A percentile compares a stretch with the other conserved stretches of the same genome.
Evolutionary conservation across 768 basidiomycete species (phyloP).

Genomic region (Boletus rex-veris): DNA sequence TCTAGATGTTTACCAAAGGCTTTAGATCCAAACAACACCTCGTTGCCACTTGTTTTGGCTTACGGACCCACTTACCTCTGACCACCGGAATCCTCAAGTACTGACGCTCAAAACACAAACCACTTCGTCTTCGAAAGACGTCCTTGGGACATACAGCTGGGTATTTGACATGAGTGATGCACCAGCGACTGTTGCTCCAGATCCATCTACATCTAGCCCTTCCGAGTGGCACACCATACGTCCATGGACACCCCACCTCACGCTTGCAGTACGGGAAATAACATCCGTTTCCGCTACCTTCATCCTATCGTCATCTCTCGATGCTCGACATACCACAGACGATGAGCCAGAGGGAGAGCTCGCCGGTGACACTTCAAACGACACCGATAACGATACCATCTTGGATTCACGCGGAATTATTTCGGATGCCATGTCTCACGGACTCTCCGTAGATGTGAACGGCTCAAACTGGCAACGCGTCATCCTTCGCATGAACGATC

Average conservation of each 20-base stretch:
- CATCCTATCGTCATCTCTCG: conserved; percentile 56
- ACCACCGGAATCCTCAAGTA: background rate
- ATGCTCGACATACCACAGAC: conserved; percentile 20
- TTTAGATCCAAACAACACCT: conserved; percentile 28
- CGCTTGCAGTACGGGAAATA: conserved; percentile 71
- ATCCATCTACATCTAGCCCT: conserved; percentile 18
- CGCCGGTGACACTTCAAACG: conserved; percentile 34
- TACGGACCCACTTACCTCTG: background rate
- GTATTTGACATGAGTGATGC: conserved; percentile 18
- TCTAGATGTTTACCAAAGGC: conserved; percentile 23
- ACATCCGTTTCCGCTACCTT: conserved; percentile 82
- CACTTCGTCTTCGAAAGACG: background rate
- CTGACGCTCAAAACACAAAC: background rate
- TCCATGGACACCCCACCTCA: conserved; percentile 72
- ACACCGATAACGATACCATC: conserved; percentile 32
- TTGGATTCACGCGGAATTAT: conserved; percentile 44
- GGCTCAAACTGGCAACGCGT: conserved; percentile 75
- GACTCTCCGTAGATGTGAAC: conserved; percentile 78
- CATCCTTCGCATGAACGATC: conserved; percentile 75
- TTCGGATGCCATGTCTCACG: conserved; percentile 65
- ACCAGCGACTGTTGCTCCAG: background rate
- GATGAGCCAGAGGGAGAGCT: conserved; percentile 29
- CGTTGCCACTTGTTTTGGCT: background rate
- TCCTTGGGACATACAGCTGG: background rate
- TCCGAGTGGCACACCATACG: conserved; percentile 67